Conservation (phyloP, 2,329 filamentous ascomycete species). For the Pseudogymnoascus sp. region DNA sequence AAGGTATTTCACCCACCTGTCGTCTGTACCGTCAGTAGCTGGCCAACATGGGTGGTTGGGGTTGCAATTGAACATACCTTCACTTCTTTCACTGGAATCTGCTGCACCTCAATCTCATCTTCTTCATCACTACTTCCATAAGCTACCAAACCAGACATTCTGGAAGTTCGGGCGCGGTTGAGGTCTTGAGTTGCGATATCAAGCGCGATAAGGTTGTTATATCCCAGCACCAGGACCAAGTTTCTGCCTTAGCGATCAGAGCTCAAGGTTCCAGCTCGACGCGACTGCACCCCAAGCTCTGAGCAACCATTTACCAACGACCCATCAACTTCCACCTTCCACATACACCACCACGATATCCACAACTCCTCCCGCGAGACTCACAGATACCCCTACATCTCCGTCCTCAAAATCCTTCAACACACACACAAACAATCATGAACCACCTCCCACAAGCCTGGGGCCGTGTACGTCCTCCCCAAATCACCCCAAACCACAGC, state of each 20-base stretch:
- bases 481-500: conserved; percentile 5
- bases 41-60: background rate
- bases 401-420: conserved; percentile 8
- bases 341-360: background rate
- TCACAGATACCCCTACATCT: conserved; percentile 7
- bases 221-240: background rate
- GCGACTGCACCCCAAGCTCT: conserved; percentile 9
- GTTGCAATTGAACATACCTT: conserved; percentile 4
- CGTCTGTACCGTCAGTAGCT: conserved; percentile 2
- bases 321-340: background rate
- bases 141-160: conserved; percentile 29
- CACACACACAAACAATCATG: conserved; percentile 36
- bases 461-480: conserved; percentile 52
- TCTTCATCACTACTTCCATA: conserved; percentile 34
- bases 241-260: background rate
- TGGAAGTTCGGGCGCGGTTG: background rate
- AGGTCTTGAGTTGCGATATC: background rate
- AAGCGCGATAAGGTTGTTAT: background rate
- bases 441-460: conserved; percentile 66
- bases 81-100: conserved; percentile 5
- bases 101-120: conserved; percentile 19
- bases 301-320: background rate
- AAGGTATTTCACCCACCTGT: background rate
- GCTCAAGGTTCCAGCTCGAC: conserved; percentile 9
- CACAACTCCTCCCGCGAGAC: background rate